These are phyloP conservation scores for Lipomyces sp. DNA, from an alignment of 805 yeast genomes.

Conservation along the genomic window DNA sequence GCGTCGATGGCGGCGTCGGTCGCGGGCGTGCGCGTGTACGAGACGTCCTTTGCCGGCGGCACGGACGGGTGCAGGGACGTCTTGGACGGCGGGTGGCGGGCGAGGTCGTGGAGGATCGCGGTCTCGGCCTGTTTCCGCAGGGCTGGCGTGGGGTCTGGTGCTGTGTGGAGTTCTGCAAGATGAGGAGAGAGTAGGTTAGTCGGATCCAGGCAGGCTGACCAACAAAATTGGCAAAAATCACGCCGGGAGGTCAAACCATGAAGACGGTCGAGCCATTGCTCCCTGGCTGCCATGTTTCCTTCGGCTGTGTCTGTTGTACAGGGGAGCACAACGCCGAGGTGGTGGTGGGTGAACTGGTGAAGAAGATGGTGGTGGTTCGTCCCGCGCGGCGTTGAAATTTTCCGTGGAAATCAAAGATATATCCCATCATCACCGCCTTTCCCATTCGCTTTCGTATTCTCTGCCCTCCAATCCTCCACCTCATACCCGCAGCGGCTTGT, in stretches of 20 bases:
- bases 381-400: too few relatives aligned
- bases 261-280: constrained; percentile 16
- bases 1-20: constrained; percentile 13
- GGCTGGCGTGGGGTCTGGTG: constrained; percentile 23
- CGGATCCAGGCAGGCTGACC: too few relatives aligned
- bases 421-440: too few relatives aligned
- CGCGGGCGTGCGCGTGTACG: constrained; percentile 1
- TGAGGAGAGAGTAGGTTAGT: background rate
- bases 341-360: too few relatives aligned
- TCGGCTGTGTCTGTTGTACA: background rate
- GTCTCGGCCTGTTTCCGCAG: constrained; percentile 11
- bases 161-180: constrained; percentile 20
- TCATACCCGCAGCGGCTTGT: too few relatives aligned
- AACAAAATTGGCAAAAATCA: constrained; percentile 25
- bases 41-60: constrained; percentile 2
- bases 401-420: too few relatives aligned
- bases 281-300: constrained; percentile 12
- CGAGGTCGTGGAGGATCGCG: constrained; percentile 15
- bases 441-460: too few relatives aligned
- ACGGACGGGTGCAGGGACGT: constrained; percentile 14
- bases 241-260: too few relatives aligned
- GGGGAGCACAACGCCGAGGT: too few relatives aligned
- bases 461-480: too few relatives aligned
- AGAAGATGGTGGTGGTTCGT: too few relatives aligned
- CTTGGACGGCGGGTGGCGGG: constrained; percentile 16